A percentile compares a stretch with the other conserved stretches of the same genome.
phyloP scores from a whole-genome alignment of 371 early-diverging fungal species.

The Batkoa obscura region DNA sequence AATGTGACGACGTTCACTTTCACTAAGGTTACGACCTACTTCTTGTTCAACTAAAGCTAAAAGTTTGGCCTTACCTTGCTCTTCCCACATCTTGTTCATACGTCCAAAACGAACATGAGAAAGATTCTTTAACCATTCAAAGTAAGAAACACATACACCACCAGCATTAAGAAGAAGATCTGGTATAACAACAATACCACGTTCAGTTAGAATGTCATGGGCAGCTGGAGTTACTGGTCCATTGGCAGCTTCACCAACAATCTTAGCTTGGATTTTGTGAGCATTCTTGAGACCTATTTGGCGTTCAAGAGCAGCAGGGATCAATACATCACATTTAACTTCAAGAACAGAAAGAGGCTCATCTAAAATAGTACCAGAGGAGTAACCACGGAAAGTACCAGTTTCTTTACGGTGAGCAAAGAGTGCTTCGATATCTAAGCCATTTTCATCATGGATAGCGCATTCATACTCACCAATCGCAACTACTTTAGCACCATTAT shows the following conservation, averaged over 20 bases:
- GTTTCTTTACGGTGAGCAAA: constrained; percentile 38
- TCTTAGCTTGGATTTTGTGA: constrained; percentile 58
- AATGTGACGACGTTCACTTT: constrained; percentile 53
- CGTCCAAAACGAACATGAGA: constrained; percentile 78
- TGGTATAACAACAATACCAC: constrained; percentile 53
- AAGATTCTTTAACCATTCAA: constrained; percentile 69
- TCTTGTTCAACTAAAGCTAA: constrained; percentile 58
- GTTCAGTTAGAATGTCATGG: constrained; percentile 40
- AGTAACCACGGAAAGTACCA: constrained; percentile 48
- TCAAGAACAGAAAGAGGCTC: constrained; percentile 47
- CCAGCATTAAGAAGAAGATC: constrained; percentile 73
- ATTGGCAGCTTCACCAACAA: constrained; percentile 78
- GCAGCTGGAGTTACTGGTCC: constrained; percentile 71
- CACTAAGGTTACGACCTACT: constrained; percentile 50
- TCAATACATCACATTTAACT: constrained; percentile 64
- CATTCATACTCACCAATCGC: constrained; percentile 62
- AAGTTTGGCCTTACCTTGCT: constrained; percentile 54
- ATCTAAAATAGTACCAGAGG: constrained; percentile 34
- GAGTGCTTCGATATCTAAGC: constrained; percentile 50
- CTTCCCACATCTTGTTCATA: constrained; percentile 83
- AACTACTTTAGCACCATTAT: constrained; percentile 60
- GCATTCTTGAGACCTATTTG: constrained; percentile 67
- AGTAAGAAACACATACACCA: constrained; percentile 63
- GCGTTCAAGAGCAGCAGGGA: constrained; percentile 77
- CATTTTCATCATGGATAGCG: constrained; percentile 44